Conservation (phyloP, 768 basidiomycete species). For the Gloeostereum incarnatum region DNA sequence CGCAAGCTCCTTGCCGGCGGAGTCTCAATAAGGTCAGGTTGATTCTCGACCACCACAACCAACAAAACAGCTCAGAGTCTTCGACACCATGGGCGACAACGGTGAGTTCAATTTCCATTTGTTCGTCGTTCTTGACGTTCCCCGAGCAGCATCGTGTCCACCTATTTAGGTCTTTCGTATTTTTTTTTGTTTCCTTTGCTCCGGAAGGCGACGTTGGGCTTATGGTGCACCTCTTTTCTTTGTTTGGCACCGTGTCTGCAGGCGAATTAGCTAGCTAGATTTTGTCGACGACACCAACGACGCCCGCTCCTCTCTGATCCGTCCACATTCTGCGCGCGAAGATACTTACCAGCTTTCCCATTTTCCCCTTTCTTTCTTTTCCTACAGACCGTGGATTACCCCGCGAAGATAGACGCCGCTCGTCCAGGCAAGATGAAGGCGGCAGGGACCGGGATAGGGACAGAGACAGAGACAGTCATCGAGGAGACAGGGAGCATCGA, state of each 20-base stretch:
- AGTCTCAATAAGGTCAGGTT: conserved; percentile 30
- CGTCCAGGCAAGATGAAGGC: conserved; percentile 56
- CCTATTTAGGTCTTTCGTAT: conserved; percentile 10
- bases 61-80: conserved; percentile 10
- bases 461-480: conserved; percentile 21
- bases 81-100: conserved; percentile 36
- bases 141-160: conserved; percentile 4
- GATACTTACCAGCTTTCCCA: conserved; percentile 42
- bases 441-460: conserved; percentile 28
- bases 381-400: conserved; percentile 45
- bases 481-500: conserved; percentile 20
- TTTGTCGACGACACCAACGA: conserved; percentile 12
- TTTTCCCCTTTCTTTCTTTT: conserved; percentile 28
- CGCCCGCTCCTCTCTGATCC: conserved; percentile 21
- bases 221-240: conserved; percentile 48
- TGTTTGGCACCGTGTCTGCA: conserved; percentile 46
- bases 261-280: conserved; percentile 65
- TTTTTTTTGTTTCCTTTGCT: conserved; percentile 22
- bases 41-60: conserved; percentile 14
- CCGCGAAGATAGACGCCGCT: conserved; percentile 61
- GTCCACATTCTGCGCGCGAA: conserved; percentile 29
- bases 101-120: conserved; percentile 33
- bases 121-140: conserved; percentile 1
- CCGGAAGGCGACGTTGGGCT: conserved; percentile 40
- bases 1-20: conserved; percentile 15